Conservation (phyloP, 352 stramenopile species). For the Globisporangium apiculatum region DNA sequence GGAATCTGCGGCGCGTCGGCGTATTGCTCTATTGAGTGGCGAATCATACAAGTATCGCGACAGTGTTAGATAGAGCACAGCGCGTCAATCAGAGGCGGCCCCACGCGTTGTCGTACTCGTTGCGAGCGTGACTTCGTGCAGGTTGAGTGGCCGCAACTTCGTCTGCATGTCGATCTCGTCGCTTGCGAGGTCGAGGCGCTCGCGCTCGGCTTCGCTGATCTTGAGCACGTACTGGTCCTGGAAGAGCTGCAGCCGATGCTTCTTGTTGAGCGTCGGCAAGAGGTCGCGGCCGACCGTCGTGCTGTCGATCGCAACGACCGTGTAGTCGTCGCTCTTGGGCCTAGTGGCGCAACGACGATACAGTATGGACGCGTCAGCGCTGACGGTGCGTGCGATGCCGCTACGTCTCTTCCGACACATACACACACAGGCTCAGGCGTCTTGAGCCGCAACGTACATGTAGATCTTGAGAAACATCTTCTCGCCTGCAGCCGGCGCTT, state of each 20-base stretch:
- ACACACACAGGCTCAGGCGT: too few species aligned
- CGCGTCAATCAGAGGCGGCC: background rate
- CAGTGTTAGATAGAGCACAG: background rate
- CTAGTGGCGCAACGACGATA: constrained; percentile 17
- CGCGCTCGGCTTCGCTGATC: constrained; percentile 78
- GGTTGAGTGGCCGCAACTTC: constrained; percentile 70
- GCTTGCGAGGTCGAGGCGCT: constrained; percentile 71
- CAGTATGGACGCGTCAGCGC: background rate
- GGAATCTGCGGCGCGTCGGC: constrained; percentile 74
- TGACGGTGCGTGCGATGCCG: too few species aligned
- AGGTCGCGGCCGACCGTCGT: constrained; percentile 76
- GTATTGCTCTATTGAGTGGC: constrained; percentile 61
- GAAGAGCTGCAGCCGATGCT: constrained; percentile 79
- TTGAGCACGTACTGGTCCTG: constrained; percentile 87
- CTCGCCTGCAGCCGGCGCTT: constrained; percentile 45
- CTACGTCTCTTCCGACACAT: too few species aligned
- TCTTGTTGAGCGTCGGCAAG: constrained; percentile 83
- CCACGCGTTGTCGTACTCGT: constrained; percentile 46
- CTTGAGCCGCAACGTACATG: constrained; percentile 35
- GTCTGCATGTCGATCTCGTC: constrained; percentile 88
- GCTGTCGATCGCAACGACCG: constrained; percentile 76
- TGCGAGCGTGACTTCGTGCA: constrained; percentile 82
- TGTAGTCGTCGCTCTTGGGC: constrained; percentile 87
- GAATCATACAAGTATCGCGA: background rate
- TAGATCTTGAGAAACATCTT: constrained; percentile 87